These are phyloP conservation scores for Tricholoma matsutake DNA, from an alignment of 768 basidiomycete genomes.

Conservation along the genomic window DNA sequence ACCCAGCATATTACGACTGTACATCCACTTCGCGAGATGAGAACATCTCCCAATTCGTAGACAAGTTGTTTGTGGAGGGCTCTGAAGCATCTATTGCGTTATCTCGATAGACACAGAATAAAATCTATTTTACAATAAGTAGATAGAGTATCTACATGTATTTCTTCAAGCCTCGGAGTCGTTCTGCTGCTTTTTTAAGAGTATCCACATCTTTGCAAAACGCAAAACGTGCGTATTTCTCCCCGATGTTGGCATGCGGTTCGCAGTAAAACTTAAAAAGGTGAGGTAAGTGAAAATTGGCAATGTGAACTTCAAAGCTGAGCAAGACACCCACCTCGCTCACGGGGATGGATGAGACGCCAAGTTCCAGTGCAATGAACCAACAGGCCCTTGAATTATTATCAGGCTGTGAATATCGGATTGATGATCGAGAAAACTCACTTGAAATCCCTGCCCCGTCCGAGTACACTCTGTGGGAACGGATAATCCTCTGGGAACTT, in stretches of 20 bases:
- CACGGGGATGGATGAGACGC: slow-evolving; percentile 91
- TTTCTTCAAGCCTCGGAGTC: slow-evolving; percentile 71
- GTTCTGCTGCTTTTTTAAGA: slow-evolving; percentile 74
- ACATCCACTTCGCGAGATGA: slow-evolving; percentile 42
- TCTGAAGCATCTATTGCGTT: slow-evolving; percentile 3
- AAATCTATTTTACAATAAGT: slow-evolving; percentile 3
- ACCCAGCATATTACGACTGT: slow-evolving; percentile 84
- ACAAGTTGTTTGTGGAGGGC: slow-evolving; percentile 37
- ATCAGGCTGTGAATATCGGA: not conserved
- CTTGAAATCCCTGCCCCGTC: slow-evolving; percentile 87
- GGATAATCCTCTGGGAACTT: slow-evolving; percentile 82
- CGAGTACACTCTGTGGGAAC: slow-evolving; percentile 72
- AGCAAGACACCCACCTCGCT: slow-evolving; percentile 70
- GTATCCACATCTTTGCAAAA: slow-evolving; percentile 96
- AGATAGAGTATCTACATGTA: slow-evolving; percentile 31
- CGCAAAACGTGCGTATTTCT: slow-evolving; percentile 83
- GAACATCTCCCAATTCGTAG: slow-evolving; percentile 68
- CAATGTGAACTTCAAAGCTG: not conserved
- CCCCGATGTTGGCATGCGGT: slow-evolving; percentile 83
- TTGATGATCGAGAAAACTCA: slow-evolving; percentile 21
- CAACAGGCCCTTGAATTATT: slow-evolving; percentile 69
- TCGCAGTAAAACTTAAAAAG: slow-evolving; percentile 79
- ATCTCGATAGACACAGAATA: slow-evolving; percentile 1
- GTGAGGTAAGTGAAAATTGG: slow-evolving; percentile 7
- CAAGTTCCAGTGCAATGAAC: slow-evolving; percentile 90